A percentile compares a stretch with the other conserved stretches of the same genome.
Evolutionary conservation across 805 yeast species (phyloP).

Genomic region (Cyberlindnera misumaiensis): DNA sequence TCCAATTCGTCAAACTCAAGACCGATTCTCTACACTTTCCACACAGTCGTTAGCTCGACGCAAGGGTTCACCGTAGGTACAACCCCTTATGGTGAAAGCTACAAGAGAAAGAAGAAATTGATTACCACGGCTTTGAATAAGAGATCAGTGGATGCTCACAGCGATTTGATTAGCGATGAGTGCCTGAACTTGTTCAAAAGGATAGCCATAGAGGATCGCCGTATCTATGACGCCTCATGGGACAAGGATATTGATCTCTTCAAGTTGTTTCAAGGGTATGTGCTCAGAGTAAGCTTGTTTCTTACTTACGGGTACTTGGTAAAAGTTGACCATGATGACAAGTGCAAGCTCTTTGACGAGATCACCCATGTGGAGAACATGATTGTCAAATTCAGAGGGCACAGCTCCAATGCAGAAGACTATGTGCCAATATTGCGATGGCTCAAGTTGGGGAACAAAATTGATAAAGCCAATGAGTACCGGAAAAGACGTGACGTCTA

Average conservation of each 20-base stretch:
- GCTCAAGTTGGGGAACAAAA: slow-evolving; percentile 7
- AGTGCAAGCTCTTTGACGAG: slow-evolving; percentile 36
- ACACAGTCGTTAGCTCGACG: slow-evolving; percentile 46
- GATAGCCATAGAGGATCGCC: slow-evolving; percentile 7
- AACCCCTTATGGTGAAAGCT: slow-evolving; percentile 49
- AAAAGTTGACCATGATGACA: slow-evolving; percentile 33
- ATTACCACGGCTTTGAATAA: slow-evolving; percentile 38
- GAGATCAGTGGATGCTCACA: slow-evolving; percentile 27
- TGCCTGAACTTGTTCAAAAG: slow-evolving; percentile 25
- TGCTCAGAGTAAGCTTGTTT: slow-evolving; percentile 41
- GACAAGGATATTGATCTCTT: slow-evolving; percentile 34
- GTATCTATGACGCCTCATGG: slow-evolving; percentile 1
- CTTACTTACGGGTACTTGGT: slow-evolving; percentile 48
- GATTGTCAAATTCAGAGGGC: slow-evolving; percentile 52
- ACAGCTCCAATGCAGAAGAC: slow-evolving; percentile 48
- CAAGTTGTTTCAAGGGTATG: slow-evolving; percentile 40
- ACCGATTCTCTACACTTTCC: slow-evolving; percentile 63
- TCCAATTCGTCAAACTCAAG: slow-evolving; percentile 56
- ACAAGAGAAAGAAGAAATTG: slow-evolving; percentile 39
- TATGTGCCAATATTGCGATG: slow-evolving; percentile 41
- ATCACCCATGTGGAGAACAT: slow-evolving; percentile 49
- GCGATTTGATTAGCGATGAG: slow-evolving; percentile 33
- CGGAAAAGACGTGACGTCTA: slow-evolving; percentile 42
- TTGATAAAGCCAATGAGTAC: slow-evolving; percentile 22
- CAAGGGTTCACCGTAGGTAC: slow-evolving; percentile 61